Conservation (phyloP, 2,329 filamentous ascomycete species). For the Neofusicoccum cordaticola region DNA sequence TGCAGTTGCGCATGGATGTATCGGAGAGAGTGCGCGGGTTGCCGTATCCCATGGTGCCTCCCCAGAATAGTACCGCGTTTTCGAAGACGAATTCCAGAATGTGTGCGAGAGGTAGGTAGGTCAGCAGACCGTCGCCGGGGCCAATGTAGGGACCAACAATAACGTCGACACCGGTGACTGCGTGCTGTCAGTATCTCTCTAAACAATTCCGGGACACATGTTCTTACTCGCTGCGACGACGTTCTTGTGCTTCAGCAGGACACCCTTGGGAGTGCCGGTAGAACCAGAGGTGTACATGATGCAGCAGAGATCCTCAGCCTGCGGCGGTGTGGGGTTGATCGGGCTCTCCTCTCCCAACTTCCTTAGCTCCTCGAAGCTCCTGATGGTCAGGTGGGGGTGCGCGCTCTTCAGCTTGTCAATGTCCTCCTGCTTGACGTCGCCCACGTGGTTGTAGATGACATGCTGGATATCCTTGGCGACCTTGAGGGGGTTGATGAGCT, state of each 20-base stretch:
- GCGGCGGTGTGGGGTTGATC: conserved; percentile 67
- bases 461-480: conserved; percentile 56
- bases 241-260: conserved; percentile 74
- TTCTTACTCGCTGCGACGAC: conserved; percentile 72
- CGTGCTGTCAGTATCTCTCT: not conserved
- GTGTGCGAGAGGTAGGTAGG: conserved; percentile 91
- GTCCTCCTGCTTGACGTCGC: conserved; percentile 51
- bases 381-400: conserved; percentile 51
- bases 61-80: conserved; percentile 84
- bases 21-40: conserved; percentile 88
- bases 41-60: conserved; percentile 89
- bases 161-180: conserved; percentile 72
- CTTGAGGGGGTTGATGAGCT: conserved; percentile 53
- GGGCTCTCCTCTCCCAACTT: conserved; percentile 63
- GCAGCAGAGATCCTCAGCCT: conserved; percentile 76
- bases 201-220: not conserved
- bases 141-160: conserved; percentile 77
- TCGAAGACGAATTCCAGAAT: conserved; percentile 97
- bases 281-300: conserved; percentile 83
- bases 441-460: conserved; percentile 58
- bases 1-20: conserved; percentile 79
- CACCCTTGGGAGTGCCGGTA: conserved; percentile 86
- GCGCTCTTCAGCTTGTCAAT: conserved; percentile 54
- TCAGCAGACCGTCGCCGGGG: conserved; percentile 74
- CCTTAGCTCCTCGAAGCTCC: conserved; percentile 56